phyloP scores from a whole-genome alignment of 345 rosid species.

The Theobroma cacao region DNA sequence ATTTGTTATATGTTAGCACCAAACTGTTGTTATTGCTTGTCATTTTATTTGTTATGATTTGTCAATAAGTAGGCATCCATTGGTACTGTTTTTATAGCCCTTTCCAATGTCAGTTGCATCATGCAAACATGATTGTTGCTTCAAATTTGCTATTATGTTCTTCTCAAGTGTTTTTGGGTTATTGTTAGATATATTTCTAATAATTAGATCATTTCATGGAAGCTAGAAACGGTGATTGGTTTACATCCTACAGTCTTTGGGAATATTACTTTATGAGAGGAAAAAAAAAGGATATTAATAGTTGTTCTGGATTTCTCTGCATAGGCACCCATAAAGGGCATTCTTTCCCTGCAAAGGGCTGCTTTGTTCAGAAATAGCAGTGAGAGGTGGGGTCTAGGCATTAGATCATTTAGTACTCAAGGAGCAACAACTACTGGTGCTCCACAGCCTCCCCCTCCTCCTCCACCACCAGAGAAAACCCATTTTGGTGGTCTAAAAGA shows the following conservation, averaged over 20 bases:
- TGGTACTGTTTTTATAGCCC: background rate
- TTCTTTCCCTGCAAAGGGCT: conserved; percentile 63
- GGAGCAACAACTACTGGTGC: conserved; percentile 59
- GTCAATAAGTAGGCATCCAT: background rate
- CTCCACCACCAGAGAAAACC: conserved; percentile 96
- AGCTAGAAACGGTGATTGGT: background rate
- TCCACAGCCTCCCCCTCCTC: conserved; percentile 81
- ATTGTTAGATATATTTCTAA: background rate
- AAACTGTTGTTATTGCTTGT: too few species aligned
- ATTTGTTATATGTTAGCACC: too few species aligned
- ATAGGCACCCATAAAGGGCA: conserved; percentile 81
- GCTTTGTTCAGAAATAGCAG: conserved; percentile 37
- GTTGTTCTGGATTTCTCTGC: background rate
- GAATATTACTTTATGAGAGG: too few species aligned
- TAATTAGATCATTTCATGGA: background rate
- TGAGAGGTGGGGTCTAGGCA: conserved; percentile 42
- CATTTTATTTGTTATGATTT: background rate
- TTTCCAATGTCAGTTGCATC: background rate
- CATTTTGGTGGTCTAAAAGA: conserved; percentile 96
- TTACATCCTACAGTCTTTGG: background rate
- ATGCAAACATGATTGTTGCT: background rate
- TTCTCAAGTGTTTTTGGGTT: background rate
- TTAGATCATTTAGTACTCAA: conserved; percentile 74
- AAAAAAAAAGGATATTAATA: background rate
- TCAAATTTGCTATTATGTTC: background rate